A percentile compares a stretch with the other conserved stretches of the same genome.
phyloP scores from a whole-genome alignment of 257 asterid genomes.

The Nicotiana tabacum region DNA sequence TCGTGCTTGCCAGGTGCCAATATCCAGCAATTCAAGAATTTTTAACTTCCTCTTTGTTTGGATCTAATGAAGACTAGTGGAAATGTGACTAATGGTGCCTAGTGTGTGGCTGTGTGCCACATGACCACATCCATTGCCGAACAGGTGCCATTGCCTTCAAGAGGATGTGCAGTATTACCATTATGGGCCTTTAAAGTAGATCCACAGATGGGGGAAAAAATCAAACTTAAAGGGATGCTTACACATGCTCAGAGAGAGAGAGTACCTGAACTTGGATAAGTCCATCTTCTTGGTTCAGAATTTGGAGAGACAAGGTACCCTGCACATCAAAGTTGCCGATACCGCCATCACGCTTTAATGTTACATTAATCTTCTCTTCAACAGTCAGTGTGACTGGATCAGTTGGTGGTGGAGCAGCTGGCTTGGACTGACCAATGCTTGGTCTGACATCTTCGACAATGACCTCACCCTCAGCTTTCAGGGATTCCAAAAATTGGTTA shows the following conservation, averaged over 20 bases:
- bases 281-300: slow-evolving; percentile 79
- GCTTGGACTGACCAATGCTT: slow-evolving; percentile 52
- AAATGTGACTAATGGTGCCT: not conserved
- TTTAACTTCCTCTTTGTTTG: not conserved
- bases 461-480: slow-evolving; percentile 80
- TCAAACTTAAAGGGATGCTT: not conserved
- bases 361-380: slow-evolving; percentile 70
- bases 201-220: not conserved
- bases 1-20: not conserved
- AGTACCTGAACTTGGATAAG: slow-evolving; percentile 83
- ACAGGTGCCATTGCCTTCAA: not conserved
- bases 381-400: slow-evolving; percentile 82
- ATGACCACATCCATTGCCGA: not conserved
- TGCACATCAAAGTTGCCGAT: slow-evolving; percentile 71
- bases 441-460: slow-evolving; percentile 82
- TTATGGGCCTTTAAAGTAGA: not conserved
- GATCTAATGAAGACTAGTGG: not conserved
- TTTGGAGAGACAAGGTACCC: slow-evolving; percentile 75
- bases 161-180: too few species aligned
- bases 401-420: slow-evolving; percentile 57
- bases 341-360: slow-evolving; percentile 79
- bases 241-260: not conserved
- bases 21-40: not conserved
- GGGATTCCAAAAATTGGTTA: slow-evolving; percentile 80
- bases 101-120: not conserved